phyloP scores from a whole-genome alignment of 805 yeast genomes.

The Teunomyces pallodes region DNA sequence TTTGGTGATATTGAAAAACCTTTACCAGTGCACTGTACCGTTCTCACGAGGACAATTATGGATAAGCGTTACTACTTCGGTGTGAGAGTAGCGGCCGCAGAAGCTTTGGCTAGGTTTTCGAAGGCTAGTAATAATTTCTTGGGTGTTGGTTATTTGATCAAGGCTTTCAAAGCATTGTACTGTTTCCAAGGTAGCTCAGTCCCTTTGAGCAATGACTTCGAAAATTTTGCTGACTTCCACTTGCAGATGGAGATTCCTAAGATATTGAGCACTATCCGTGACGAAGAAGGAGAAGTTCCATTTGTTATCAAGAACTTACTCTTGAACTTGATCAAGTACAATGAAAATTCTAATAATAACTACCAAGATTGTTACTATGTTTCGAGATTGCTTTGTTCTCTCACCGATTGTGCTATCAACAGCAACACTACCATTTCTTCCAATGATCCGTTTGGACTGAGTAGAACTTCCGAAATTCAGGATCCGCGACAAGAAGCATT shows the following conservation, averaged over 20 bases:
- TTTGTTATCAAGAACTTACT: conserved; percentile 58
- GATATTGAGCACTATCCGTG: conserved; percentile 59
- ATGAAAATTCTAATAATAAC: conserved; percentile 78
- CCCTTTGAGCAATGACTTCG: conserved; percentile 81
- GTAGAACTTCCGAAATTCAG: conserved; percentile 3
- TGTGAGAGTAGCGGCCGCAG: conserved; percentile 81
- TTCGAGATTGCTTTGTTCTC: conserved; percentile 51
- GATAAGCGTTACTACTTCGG: conserved; percentile 88
- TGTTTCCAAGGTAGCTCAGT: conserved; percentile 64
- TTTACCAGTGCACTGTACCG: conserved; percentile 65
- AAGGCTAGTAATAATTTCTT: conserved; percentile 58
- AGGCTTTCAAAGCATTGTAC: conserved; percentile 63
- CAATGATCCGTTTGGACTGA: conserved; percentile 6
- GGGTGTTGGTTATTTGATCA: conserved; percentile 71
- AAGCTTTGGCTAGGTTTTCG: conserved; percentile 69
- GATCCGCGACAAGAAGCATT: conserved; percentile 16
- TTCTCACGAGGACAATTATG: conserved; percentile 74
- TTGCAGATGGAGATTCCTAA: conserved; percentile 66
- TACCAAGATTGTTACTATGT: conserved; percentile 74
- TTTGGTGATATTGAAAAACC: conserved; percentile 65
- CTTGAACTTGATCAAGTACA: conserved; percentile 71
- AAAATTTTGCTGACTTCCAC: conserved; percentile 64
- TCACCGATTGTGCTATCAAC: conserved; percentile 38
- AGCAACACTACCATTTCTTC: conserved; percentile 10
- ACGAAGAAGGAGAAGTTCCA: conserved; percentile 61